These are phyloP conservation scores for Thozetella sp. DNA, from an alignment of 495 filamentous ascomycete genomes.

Conservation along the genomic window DNA sequence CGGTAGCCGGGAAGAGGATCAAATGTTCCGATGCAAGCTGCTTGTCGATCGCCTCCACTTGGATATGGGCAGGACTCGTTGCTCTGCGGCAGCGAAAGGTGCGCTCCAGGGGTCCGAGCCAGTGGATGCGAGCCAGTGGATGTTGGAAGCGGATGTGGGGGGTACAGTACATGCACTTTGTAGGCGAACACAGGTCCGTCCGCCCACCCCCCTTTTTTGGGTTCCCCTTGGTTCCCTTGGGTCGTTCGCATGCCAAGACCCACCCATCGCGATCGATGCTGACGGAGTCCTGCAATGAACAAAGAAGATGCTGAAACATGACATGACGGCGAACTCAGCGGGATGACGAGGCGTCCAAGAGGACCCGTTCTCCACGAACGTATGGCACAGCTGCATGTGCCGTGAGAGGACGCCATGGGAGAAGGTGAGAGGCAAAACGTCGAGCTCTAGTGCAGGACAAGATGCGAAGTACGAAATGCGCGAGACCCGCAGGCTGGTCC, in stretches of 20 bases:
- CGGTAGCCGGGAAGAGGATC: not conserved
- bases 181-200: not conserved
- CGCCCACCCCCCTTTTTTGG: not conserved
- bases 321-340: not conserved
- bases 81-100: not conserved
- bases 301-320: constrained; percentile 2
- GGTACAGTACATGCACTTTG: not conserved
- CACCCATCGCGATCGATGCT: not conserved
- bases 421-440: no score
- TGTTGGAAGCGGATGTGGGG: not conserved
- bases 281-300: not conserved
- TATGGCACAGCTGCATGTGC: no score
- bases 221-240: no score
- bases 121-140: no score
- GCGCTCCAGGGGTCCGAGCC: not conserved
- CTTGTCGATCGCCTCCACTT: not conserved
- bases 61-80: no score
- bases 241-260: no score
- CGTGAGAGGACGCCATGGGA: no score
- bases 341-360: no score
- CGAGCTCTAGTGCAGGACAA: no score
- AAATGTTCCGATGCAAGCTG: not conserved
- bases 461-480: no score
- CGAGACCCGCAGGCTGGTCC: no score
- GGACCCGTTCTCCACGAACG: no score